Conservation (phyloP, 1,139 yeast species). For the Groenewaldozyma sp. region DNA sequence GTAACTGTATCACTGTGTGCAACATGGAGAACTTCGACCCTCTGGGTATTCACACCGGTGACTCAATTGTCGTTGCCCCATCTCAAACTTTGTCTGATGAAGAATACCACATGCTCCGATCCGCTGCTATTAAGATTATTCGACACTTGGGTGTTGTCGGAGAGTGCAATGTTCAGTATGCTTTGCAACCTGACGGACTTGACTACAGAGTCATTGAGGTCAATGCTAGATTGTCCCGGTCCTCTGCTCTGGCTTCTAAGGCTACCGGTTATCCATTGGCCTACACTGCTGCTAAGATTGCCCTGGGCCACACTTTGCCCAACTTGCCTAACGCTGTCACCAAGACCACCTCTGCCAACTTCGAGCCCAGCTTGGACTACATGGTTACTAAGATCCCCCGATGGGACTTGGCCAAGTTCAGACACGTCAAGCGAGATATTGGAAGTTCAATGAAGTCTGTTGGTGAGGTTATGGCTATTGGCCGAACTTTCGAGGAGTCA, state of each 20-base stretch:
- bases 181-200: constrained; percentile 88
- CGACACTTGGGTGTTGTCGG: constrained; percentile 98
- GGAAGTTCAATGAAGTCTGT: constrained; percentile 98
- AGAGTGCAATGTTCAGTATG: constrained; percentile 97
- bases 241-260: constrained; percentile 95
- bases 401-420: constrained; percentile 96
- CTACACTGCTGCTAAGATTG: constrained; percentile 96
- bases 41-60: constrained; percentile 97
- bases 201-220: constrained; percentile 97
- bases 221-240: constrained; percentile 93
- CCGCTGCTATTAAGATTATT: constrained; percentile 94
- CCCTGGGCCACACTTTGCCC: constrained; percentile 87
- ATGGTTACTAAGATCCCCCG: constrained; percentile 96
- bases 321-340: constrained; percentile 96
- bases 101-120: constrained; percentile 95
- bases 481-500: constrained; percentile 95
- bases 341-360: constrained; percentile 89
- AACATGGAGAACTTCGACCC: constrained; percentile 99
- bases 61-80: constrained; percentile 97
- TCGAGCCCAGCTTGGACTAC: constrained; percentile 95
- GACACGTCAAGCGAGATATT: constrained; percentile 84
- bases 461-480: constrained; percentile 99
- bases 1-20: constrained; percentile 96
- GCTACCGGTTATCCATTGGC: constrained; percentile 99
- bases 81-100: constrained; percentile 95